Evolutionary conservation across 1,284 basidiomycete genomes (phyloP), one percentile per base, ranked within the genome.

Genomic region (Phaffia rhodozyma): DNA sequence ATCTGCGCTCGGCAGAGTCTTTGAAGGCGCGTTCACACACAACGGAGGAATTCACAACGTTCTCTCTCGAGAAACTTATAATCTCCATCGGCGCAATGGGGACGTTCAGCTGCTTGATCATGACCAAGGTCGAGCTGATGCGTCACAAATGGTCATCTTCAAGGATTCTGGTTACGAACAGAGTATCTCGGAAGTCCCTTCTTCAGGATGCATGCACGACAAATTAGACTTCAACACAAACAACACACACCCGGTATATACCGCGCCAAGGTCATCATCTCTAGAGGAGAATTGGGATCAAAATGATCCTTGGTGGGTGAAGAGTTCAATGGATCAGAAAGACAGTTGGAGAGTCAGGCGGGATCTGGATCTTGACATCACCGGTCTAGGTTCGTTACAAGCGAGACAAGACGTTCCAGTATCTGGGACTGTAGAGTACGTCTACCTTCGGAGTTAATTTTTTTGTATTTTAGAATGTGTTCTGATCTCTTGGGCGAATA

Each of bases 21-120:
- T 85, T 71, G 87, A 91, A 71, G 89, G 89, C 62, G 83, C 84
- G 9, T 91, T 91, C 76, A 80, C 81, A 11, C 79, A 82, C 21
- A 74, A 82, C 55, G 87, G 87, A 23, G 78, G 83, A 63, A 78
- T 81, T n/a, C 84, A 88, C 75, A 86, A 89, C 71, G 78, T 91
- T 67, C 79, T 85, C 74, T 86, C 85, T 18, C 81, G 79, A 68
- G 83, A 85, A 30, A 84, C 85, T 70, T 91, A 90, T 75, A 69
- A 84, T 49, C 80, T 82, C 55, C 79, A 80, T 70, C 62, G 71
- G 71, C 16, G 29, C 63, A 79, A 81, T 56, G 74, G 76, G 18
- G 75, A 83, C 27, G 87, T 89, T 69, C 82, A 85, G n/a, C 75
- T 85, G 61, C 27, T 66, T 13, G 66, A 66, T 30, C 65, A 60